Evolutionary conservation across 179 eudicot genomes (phyloP), one percentile per base, ranked within the genome.

Genomic region (Dionaea muscipula): DNA sequence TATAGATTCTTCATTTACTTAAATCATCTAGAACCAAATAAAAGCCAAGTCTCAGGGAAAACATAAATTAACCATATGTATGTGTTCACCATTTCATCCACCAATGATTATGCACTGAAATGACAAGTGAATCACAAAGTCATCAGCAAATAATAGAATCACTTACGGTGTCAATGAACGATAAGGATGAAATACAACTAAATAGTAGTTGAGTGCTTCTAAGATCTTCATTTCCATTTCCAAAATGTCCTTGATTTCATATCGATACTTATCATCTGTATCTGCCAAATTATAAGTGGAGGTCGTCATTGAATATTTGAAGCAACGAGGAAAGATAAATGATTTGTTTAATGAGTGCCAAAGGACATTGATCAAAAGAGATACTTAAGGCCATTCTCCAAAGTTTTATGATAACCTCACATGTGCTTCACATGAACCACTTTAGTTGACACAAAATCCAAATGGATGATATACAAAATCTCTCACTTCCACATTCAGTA

Each of bases 191-290:
- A 73, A 91, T 55, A 91, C 86, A 66, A 84, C 91, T 67, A 87
- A 68, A 67, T 82, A 87, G 69, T 84, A 91, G 68, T 87, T 73
- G 33, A 91, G 83, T 45, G 94, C 98, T 75, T 91, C 98, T 70
- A 91, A 71, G 51, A 87, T 70, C 81, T 81, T 91, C 98, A 91
- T 91, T 73, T 91, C 98, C 98, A 87, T 91, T 72, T 91, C 96
- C 53, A 87, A 93, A 71, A 91, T 82, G 63, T 91, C 98, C 71
- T 91, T 91, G 55, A 78, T 87, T 62, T 91, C 98, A 76, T 66
- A 85, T 22, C 82, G 78, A 66, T 73, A 85, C 80, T 80, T 77
- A 15, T 87, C 94, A 55, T 82, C 91, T 2, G 78, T 56, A 71
- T 80, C 96, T 91, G 89, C 75, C 51, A 59, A 64, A 44, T 45